Base-by-base conservation (phyloP, 2,329 filamentous ascomycete genomes). In the Sordariomycetes sp. region DNA sequence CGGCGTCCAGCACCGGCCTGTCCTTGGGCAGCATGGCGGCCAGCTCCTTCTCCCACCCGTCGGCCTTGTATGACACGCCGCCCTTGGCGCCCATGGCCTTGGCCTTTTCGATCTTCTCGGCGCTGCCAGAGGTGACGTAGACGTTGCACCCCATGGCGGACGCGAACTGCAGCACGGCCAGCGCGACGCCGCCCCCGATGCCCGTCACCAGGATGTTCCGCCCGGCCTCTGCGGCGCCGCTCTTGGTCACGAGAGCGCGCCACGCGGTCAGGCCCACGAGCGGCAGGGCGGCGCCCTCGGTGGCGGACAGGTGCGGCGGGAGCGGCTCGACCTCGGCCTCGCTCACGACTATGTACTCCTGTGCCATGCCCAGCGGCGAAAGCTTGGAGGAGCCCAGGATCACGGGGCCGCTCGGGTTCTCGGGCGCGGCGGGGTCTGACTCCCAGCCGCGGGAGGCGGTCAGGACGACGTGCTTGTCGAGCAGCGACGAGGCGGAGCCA, bases 171-270 rank as follows among this genome's bases (percentile, higher is more conserved):
- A 97, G 74, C 6, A 82, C 87, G 76, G 89, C 86, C 58, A 97
- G 75, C 37, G 93, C 93, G 1, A 97, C 93, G 51, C 93, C 93
- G 40, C 93, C 93, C 0, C 93, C 93, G 70, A 97, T 95, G 0
- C 93, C 93, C 4, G 93, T 97, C 50, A 97, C 74, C 35, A 97
- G 75, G 3, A 97, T 78, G 67, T 95, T 96, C 61, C 81, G 75
- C 2, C 89, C 89, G 0, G 73, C 71, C 59, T 76, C 73, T 7
- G 81, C 80, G 63, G 86, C 83, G 5, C 79, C 81, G 54, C 80
- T 85, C 77, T 97, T 97, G 7, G 82, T 87, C 56, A 94, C 82
- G 51, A 95, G 75, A 0, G 92, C 93, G 52, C 94, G 79, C 90
- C 90, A 97, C 7, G 82, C 93, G 1, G 93, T 97, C 60, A 97